Evolutionary conservation across 1,139 yeast genomes (phyloP).

Genomic region (Yamadazyma trypodendri): DNA sequence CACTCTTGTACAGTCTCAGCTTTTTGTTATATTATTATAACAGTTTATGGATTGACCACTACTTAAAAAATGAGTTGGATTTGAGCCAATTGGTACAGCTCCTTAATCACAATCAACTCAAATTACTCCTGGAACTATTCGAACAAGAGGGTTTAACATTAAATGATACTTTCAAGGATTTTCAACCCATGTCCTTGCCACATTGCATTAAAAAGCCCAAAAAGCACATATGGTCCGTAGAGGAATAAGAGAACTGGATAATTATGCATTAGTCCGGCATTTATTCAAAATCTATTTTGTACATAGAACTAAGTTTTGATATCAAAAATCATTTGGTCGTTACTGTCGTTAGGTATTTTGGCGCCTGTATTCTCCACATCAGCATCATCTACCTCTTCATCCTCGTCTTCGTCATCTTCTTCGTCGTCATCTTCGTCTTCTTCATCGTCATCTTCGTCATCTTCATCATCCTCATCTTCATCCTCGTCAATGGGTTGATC

Average conservation of each 20-base stretch:
- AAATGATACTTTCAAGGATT: constrained; percentile 7
- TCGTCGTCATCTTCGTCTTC: constrained; percentile 37
- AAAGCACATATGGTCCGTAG: background rate
- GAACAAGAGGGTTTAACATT: constrained; percentile 10
- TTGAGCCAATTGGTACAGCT: constrained; percentile 12
- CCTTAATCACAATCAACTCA: constrained; percentile 12
- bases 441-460: constrained; percentile 38
- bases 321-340: constrained; percentile 40
- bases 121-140: constrained; percentile 9
- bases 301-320: constrained; percentile 16
- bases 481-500: constrained; percentile 32
- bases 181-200: background rate
- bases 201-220: background rate
- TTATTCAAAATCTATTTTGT: constrained; percentile 1
- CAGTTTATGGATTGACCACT: constrained; percentile 17
- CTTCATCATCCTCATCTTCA: constrained; percentile 32
- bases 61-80: constrained; percentile 12
- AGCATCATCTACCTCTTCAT: constrained; percentile 28
- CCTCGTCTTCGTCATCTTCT: constrained; percentile 29
- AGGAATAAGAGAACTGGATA: constrained; percentile 1
- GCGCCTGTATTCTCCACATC: constrained; percentile 25
- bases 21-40: constrained; percentile 18
- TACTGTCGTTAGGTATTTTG: constrained; percentile 12
- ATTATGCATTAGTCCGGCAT: background rate
- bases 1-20: constrained; percentile 35